These are phyloP conservation scores for Thermochaetoides thermophila DNA, from an alignment of 495 filamentous ascomycete genomes.

Conservation along the genomic window DNA sequence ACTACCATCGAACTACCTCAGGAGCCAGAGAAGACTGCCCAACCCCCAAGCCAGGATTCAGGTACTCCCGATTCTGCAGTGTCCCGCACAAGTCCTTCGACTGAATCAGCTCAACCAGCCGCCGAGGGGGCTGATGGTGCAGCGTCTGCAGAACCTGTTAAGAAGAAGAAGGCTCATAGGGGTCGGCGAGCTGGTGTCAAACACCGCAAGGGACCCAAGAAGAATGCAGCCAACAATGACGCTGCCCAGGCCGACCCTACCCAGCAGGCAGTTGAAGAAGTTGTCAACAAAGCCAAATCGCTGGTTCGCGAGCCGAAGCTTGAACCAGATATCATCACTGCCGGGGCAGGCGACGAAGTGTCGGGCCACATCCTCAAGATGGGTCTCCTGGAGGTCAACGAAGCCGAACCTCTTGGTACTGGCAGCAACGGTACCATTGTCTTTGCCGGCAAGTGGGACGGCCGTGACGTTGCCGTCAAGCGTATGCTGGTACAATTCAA, in stretches of 20 bases:
- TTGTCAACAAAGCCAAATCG: slow-evolving; percentile 29
- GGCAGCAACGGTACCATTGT: slow-evolving; percentile 82
- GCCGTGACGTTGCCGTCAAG: slow-evolving; percentile 88
- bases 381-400: slow-evolving; percentile 57
- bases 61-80: too few relatives aligned
- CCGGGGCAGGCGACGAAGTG: slow-evolving; percentile 35
- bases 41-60: too few relatives aligned
- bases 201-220: slow-evolving; percentile 41
- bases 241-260: slow-evolving; percentile 23
- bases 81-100: too few relatives aligned
- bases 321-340: slow-evolving; percentile 42
- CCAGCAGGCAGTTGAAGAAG: slow-evolving; percentile 28
- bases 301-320: slow-evolving; percentile 33
- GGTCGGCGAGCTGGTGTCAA: slow-evolving; percentile 69
- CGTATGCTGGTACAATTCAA: slow-evolving; percentile 90
- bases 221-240: slow-evolving; percentile 28
- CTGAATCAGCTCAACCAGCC: slow-evolving; percentile 13
- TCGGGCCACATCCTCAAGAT: slow-evolving; percentile 50
- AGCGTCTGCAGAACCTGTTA: slow-evolving; percentile 21
- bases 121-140: slow-evolving; percentile 26
- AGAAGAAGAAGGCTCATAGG: slow-evolving; percentile 68
- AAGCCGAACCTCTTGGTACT: slow-evolving; percentile 56
- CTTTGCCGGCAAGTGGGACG: slow-evolving; percentile 73
- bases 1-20: too few relatives aligned
- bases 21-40: too few relatives aligned